Evolutionary conservation across 371 early-diverging fungal genomes (phyloP).

Genomic region (Batkoa obscura): DNA sequence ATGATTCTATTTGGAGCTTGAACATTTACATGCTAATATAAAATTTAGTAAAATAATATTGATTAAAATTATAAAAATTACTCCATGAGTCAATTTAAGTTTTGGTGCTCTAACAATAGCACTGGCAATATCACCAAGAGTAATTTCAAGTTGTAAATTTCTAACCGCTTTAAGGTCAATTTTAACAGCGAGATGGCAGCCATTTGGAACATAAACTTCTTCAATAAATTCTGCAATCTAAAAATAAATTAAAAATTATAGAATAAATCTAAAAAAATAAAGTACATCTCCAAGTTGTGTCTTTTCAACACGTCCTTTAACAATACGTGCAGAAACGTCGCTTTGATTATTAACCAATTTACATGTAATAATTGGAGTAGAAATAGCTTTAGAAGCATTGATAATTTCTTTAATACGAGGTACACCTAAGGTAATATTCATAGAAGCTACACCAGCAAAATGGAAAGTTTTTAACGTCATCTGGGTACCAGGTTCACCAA

Average conservation of each 20-base stretch:
- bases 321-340: conserved; percentile 72
- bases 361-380: conserved; percentile 88
- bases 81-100: conserved; percentile 56
- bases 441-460: conserved; percentile 98
- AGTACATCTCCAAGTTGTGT: conserved; percentile 56
- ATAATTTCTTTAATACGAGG: conserved; percentile 98
- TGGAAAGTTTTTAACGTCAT: conserved; percentile 99
- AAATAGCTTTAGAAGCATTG: conserved; percentile 77
- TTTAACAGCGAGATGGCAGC: conserved; percentile 56
- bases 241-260: too few relatives aligned
- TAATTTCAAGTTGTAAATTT: conserved; percentile 57
- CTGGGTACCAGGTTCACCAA: conserved; percentile 99
- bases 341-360: conserved; percentile 41
- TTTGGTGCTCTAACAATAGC: conserved; percentile 66
- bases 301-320: conserved; percentile 87
- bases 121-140: conserved; percentile 45
- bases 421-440: conserved; percentile 99
- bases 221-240: conserved; percentile 73
- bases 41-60: not conserved
- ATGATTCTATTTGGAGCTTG: conserved; percentile 52
- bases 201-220: conserved; percentile 58
- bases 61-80: conserved; percentile 10
- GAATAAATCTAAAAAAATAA: too few relatives aligned
- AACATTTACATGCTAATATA: conserved; percentile 41
- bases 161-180: conserved; percentile 63